Evolutionary conservation across 768 basidiomycete species (phyloP).

Genomic region (Suillus bovinus): DNA sequence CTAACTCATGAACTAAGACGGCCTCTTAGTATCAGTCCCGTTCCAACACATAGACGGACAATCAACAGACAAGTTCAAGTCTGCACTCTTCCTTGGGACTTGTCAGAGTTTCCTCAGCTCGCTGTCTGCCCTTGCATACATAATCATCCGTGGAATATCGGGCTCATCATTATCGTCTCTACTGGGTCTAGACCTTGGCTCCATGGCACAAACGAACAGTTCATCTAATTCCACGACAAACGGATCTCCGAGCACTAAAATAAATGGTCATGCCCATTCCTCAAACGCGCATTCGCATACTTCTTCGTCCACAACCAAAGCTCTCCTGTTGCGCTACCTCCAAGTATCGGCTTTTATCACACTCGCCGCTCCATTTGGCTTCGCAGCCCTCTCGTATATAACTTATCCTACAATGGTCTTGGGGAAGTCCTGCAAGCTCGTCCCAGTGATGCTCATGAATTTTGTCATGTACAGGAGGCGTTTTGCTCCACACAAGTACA

Average conservation of each 20-base stretch:
- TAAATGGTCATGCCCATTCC: constrained; percentile 33
- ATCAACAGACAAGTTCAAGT: constrained; percentile 75
- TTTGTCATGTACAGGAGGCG: constrained; percentile 89
- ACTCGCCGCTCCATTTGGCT: constrained; percentile 92
- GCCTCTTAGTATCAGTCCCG: constrained; percentile 71
- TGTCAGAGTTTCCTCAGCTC: constrained; percentile 81
- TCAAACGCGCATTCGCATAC: constrained; percentile 27
- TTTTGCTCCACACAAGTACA: constrained; percentile 93
- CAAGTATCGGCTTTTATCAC: constrained; percentile 90
- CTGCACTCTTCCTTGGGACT: constrained; percentile 82
- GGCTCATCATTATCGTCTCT: constrained; percentile 52
- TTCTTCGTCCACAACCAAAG: constrained; percentile 32
- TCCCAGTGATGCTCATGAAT: constrained; percentile 98
- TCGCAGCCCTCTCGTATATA: constrained; percentile 92
- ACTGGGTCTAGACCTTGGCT: constrained; percentile 56
- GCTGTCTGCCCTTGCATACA: constrained; percentile 75
- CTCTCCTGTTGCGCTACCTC: constrained; percentile 72
- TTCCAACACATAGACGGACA: constrained; percentile 69
- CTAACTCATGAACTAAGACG: neutral
- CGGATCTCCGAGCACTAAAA: constrained; percentile 34
- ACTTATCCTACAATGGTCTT: constrained; percentile 99
- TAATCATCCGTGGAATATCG: constrained; percentile 59
- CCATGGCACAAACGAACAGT: constrained; percentile 19
- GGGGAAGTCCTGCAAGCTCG: constrained; percentile 98
- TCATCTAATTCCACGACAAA: constrained; percentile 28